Evolutionary conservation across 208 protist genomes (phyloP).

Genomic region (Novymonas esmeraldas): DNA sequence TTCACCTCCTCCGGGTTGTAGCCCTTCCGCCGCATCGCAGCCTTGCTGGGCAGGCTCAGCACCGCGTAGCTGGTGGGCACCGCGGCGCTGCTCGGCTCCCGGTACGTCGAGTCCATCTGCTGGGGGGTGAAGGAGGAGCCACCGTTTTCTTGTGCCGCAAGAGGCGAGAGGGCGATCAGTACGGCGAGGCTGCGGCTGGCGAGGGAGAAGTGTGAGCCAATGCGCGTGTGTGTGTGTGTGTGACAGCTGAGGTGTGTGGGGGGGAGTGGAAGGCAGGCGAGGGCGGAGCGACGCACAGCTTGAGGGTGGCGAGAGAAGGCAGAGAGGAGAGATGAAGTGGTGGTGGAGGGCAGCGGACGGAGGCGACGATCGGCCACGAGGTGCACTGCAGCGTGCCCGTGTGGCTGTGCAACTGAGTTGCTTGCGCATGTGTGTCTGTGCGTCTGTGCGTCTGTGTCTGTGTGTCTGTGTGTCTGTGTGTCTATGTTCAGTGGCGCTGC

Average conservation of each 20-base stretch:
- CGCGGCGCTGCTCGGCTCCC: conserved; percentile 42
- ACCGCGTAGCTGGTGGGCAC: conserved; percentile 78
- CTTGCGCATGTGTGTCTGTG: neutral
- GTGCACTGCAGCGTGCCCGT: too few relatives aligned
- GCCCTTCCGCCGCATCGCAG: conserved; percentile 72
- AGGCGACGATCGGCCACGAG: too few relatives aligned
- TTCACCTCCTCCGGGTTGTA: conserved; percentile 58
- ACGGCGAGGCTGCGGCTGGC: neutral
- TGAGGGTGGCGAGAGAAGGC: neutral
- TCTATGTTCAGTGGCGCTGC: neutral
- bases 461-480: neutral
- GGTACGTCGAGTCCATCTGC: conserved; percentile 57
- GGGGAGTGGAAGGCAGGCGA: neutral
- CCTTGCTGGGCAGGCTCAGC: conserved; percentile 65
- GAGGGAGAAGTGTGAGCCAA: neutral
- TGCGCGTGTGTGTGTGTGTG: neutral
- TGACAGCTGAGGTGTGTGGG: neutral
- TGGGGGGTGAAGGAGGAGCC: neutral
- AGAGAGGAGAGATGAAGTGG: neutral
- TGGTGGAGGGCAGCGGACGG: neutral
- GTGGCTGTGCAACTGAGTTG: too few relatives aligned
- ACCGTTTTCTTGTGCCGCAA: too few relatives aligned
- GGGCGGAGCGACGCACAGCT: neutral
- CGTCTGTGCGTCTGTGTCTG: neutral
- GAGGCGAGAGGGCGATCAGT: too few relatives aligned